These are phyloP conservation scores for Yamadazyma sp. DNA, from an alignment of 1,139 yeast species.

Conservation along the genomic window DNA sequence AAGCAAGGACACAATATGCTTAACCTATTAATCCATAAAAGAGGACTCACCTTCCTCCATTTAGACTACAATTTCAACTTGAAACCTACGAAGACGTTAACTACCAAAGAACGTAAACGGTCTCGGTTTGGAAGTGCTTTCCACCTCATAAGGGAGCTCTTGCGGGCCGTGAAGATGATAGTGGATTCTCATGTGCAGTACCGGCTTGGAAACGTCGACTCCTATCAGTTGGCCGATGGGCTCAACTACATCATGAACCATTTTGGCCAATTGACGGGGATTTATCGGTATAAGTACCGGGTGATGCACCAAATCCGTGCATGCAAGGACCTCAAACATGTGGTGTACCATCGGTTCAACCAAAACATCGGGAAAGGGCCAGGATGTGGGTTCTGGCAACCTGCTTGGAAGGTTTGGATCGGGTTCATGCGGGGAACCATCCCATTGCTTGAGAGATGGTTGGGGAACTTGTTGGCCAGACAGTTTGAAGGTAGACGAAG, in stretches of 20 bases:
- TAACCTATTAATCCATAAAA: constrained; percentile 82
- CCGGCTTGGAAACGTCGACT: constrained; percentile 86
- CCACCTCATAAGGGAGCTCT: constrained; percentile 86
- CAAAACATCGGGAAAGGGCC: constrained; percentile 91
- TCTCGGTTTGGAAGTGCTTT: constrained; percentile 97
- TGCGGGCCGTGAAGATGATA: constrained; percentile 75
- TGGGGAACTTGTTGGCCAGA: constrained; percentile 85
- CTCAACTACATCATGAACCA: constrained; percentile 87
- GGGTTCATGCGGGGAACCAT: constrained; percentile 90
- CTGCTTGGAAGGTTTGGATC: constrained; percentile 97
- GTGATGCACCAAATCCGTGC: constrained; percentile 98
- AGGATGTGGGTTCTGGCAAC: constrained; percentile 99
- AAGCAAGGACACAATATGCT: constrained; percentile 94
- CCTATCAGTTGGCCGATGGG: constrained; percentile 94
- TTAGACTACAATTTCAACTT: constrained; percentile 92
- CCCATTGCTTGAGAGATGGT: constrained; percentile 91
- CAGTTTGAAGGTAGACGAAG: constrained; percentile 96
- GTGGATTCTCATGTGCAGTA: constrained; percentile 95
- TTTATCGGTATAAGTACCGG: constrained; percentile 92
- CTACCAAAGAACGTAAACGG: constrained; percentile 94
- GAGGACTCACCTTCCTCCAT: constrained; percentile 90
- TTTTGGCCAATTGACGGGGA: constrained; percentile 93
- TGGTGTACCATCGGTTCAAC: constrained; percentile 82
- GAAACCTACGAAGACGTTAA: constrained; percentile 93
- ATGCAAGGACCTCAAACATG: constrained; percentile 92